These are phyloP conservation scores for Gynandropsis gynandra DNA, from an alignment of 345 rosid species.

Conservation along the genomic window DNA sequence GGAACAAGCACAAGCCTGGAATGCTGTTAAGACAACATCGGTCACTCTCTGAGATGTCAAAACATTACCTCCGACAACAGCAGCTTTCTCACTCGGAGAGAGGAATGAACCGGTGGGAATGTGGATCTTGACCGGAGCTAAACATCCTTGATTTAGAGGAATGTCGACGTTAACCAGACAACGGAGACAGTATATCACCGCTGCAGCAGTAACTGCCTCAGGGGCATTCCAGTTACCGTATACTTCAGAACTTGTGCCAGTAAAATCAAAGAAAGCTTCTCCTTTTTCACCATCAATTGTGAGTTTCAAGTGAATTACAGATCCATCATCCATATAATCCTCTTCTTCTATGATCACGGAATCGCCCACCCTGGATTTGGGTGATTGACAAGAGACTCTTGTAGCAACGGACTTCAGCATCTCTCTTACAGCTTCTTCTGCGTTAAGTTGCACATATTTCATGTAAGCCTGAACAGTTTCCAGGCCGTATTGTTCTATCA, in stretches of 20 bases:
- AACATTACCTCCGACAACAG: constrained; percentile 97
- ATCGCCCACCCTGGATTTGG: constrained; percentile 23
- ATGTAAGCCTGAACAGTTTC: constrained; percentile 90
- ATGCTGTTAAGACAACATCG: constrained; percentile 78
- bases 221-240: constrained; percentile 98
- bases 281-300: constrained; percentile 61
- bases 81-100: constrained; percentile 90
- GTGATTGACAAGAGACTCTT: constrained; percentile 37
- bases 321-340: constrained; percentile 96
- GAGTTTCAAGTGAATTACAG: constrained; percentile 64
- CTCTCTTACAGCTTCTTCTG: constrained; percentile 91
- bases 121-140: constrained; percentile 74
- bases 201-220: constrained; percentile 91
- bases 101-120: constrained; percentile 79
- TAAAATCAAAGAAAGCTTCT: constrained; percentile 81
- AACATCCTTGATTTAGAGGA: constrained; percentile 94
- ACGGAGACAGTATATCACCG: constrained; percentile 92
- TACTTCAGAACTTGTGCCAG: constrained; percentile 88
- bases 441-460: constrained; percentile 80
- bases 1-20: constrained; percentile 93
- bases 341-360: constrained; percentile 62
- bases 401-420: constrained; percentile 86
- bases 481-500: constrained; percentile 78
- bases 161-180: constrained; percentile 80
- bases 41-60: constrained; percentile 88